Percentiles rank a stretch among this genome's conserved stretches.
Evolutionary conservation across 2,329 filamentous ascomycete genomes (phyloP).

Genomic region (Ophiostoma sp.): DNA sequence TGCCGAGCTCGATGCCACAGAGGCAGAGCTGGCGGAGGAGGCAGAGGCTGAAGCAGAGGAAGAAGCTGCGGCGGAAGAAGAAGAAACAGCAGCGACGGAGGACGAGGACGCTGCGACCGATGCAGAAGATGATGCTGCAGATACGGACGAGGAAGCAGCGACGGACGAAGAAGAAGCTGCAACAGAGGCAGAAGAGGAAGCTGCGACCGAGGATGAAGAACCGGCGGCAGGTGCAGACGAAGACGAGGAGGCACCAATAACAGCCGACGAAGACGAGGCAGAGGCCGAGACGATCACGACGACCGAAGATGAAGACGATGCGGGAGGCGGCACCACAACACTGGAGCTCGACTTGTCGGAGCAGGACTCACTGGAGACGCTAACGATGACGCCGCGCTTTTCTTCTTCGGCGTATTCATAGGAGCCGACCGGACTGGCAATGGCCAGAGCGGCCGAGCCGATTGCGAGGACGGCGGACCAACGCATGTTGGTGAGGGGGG

Average conservation of each 20-base stretch:
- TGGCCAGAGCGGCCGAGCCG: constrained; percentile 23
- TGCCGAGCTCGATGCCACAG: background rate
- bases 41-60: background rate
- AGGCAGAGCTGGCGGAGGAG: background rate
- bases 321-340: background rate
- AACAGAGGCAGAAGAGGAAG: background rate
- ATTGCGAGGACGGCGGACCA: constrained; percentile 26
- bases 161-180: background rate
- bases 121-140: background rate
- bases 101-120: background rate
- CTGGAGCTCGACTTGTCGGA: background rate
- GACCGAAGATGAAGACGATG: background rate
- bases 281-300: background rate
- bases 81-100: background rate
- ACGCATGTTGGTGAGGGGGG: constrained; percentile 23
- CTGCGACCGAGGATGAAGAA: background rate
- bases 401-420: background rate
- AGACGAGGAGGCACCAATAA: background rate
- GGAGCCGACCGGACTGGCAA: constrained; percentile 21
- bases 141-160: background rate
- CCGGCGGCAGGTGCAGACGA: background rate
- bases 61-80: background rate
- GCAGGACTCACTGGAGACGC: background rate
- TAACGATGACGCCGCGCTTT: constrained; percentile 8
- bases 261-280: background rate